These are phyloP conservation scores for Discostella stelligeroides DNA, from an alignment of 108 stramenopile species.

Conservation along the genomic window DNA sequence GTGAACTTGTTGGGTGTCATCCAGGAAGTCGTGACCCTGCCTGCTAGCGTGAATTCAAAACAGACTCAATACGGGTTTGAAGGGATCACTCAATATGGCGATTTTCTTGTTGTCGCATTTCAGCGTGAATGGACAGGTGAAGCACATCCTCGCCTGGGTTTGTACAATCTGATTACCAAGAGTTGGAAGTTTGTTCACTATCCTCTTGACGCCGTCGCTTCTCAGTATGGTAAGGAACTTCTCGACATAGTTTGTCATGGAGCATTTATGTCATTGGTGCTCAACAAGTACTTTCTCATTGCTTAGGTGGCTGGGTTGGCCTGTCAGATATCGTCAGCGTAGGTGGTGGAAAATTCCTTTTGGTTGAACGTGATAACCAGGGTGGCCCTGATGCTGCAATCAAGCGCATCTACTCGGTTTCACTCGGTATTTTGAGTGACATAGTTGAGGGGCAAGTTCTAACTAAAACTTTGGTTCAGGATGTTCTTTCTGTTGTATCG, in stretches of 20 bases:
- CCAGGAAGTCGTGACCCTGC: slow-evolving; percentile 52
- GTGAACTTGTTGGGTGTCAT: slow-evolving; percentile 47
- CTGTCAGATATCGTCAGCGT: slow-evolving; percentile 60
- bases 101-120: slow-evolving; percentile 60
- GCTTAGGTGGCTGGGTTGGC: slow-evolving; percentile 75
- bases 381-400: slow-evolving; percentile 70
- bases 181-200: slow-evolving; percentile 56
- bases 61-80: slow-evolving; percentile 69
- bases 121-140: slow-evolving; percentile 58
- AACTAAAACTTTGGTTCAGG: slow-evolving; percentile 50
- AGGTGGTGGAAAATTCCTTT: slow-evolving; percentile 52
- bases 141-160: slow-evolving; percentile 38
- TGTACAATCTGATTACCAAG: slow-evolving; percentile 46
- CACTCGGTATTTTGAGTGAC: slow-evolving; percentile 36
- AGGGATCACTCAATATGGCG: slow-evolving; percentile 58
- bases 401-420: slow-evolving; percentile 61
- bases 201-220: slow-evolving; percentile 57
- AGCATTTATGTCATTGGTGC: not conserved
- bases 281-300: not conserved
- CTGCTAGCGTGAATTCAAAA: slow-evolving; percentile 44
- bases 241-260: not conserved
- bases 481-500: slow-evolving; percentile 44
- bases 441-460: slow-evolving; percentile 43
- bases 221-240: slow-evolving; percentile 19
- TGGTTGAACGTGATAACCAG: slow-evolving; percentile 81